phyloP scores from a whole-genome alignment of 768 basidiomycete species.

The Serendipita vermifera region DNA sequence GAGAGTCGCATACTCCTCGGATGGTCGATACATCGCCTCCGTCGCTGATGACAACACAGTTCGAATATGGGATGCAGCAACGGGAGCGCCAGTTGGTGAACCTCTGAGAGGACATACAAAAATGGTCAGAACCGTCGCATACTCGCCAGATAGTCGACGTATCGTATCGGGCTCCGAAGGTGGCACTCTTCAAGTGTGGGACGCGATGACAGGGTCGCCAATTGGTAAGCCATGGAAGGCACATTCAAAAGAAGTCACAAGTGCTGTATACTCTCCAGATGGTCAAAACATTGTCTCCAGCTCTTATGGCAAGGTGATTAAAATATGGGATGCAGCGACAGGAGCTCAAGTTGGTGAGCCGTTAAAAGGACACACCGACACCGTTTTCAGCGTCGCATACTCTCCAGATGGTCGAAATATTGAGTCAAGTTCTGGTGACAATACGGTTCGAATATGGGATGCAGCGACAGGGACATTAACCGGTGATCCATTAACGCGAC shows the following conservation, averaged over 20 bases:
- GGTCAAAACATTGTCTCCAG: conserved; percentile 31
- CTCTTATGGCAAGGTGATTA: conserved; percentile 30
- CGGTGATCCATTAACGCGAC: background rate
- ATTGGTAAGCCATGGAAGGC: conserved; percentile 3
- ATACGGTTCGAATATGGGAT: conserved; percentile 32
- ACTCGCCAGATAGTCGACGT: conserved; percentile 2
- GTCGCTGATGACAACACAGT: background rate
- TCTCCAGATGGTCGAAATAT: conserved; percentile 30
- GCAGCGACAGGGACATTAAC: conserved; percentile 23
- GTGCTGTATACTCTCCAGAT: conserved; percentile 30
- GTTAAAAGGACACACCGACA: conserved; percentile 30
- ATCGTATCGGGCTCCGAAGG: conserved; percentile 5
- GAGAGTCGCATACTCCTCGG: background rate
- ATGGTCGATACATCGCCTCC: background rate
- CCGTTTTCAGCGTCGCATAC: conserved; percentile 34
- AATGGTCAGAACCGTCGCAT: conserved; percentile 1
- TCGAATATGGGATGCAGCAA: conserved; percentile 12
- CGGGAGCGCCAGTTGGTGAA: background rate
- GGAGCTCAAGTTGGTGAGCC: conserved; percentile 19
- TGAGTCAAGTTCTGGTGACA: conserved; percentile 32
- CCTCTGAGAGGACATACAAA: conserved; percentile 8
- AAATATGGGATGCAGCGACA: conserved; percentile 31
- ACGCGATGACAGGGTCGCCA: conserved; percentile 2
- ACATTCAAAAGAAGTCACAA: conserved; percentile 21
- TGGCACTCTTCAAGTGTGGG: conserved; percentile 10